These are phyloP conservation scores for Cladosporium cucumerinum DNA, from an alignment of 2,329 filamentous ascomycete genomes.

Conservation along the genomic window DNA sequence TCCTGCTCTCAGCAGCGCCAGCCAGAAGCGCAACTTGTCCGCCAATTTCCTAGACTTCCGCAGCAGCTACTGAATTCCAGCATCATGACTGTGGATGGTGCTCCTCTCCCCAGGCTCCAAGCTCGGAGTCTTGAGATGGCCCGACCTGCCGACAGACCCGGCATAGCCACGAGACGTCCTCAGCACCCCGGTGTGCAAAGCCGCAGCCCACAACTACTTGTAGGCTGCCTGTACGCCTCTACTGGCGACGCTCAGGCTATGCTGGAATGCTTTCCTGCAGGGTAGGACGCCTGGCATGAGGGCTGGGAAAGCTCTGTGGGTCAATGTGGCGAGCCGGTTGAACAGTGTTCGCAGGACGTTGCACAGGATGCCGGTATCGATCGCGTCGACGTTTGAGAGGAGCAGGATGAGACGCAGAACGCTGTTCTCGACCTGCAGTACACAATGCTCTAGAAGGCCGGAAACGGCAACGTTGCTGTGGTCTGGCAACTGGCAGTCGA, in stretches of 20 bases:
- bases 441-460: neutral
- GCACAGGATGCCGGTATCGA: neutral
- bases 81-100: neutral
- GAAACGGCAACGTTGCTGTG: neutral
- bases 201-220: neutral
- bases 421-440: neutral
- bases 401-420: neutral
- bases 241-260: neutral
- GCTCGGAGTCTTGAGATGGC: too few relatives aligned
- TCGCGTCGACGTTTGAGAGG: neutral
- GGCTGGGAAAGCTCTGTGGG: neutral
- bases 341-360: neutral
- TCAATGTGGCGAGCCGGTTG: neutral
- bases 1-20: neutral
- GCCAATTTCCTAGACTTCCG: neutral
- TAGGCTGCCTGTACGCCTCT: neutral
- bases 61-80: neutral
- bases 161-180: neutral
- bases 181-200: neutral
- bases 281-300: neutral
- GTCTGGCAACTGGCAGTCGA: neutral
- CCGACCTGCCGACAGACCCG: neutral
- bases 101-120: neutral
- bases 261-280: neutral
- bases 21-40: neutral